Percentiles rank a stretch among this genome's conserved stretches.
Evolutionary conservation across 2,329 filamentous ascomycete genomes (phyloP).

Genomic region (Lecanicillium sp.): DNA sequence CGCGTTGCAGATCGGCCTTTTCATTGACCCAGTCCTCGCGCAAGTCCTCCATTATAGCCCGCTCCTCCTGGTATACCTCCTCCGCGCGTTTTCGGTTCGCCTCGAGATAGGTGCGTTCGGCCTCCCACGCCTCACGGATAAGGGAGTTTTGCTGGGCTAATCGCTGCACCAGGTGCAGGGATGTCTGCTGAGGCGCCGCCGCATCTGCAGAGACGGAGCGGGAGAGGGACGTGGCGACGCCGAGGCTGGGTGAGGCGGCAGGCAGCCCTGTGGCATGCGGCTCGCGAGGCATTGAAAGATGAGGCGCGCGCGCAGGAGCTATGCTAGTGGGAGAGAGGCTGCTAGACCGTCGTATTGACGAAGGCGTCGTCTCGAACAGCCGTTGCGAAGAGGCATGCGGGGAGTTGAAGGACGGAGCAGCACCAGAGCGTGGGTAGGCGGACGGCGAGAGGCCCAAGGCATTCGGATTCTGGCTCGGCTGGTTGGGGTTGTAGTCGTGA

Average conservation of each 20-base stretch:
- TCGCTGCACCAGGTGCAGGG: conserved; percentile 29
- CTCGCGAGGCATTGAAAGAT: conserved; percentile 4
- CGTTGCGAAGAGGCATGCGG: conserved; percentile 8
- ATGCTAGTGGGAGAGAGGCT: conserved; percentile 11
- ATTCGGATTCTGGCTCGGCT: conserved; percentile 8
- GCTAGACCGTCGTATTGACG: conserved; percentile 9
- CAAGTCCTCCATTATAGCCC: conserved; percentile 45
- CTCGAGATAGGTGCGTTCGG: conserved; percentile 45
- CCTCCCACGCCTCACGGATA: conserved; percentile 43
- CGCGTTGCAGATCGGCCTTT: conserved; percentile 30
- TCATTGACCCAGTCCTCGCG: conserved; percentile 38
- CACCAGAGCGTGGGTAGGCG: conserved; percentile 14
- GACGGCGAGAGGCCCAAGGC: conserved; percentile 9
- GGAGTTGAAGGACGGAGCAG: conserved; percentile 12
- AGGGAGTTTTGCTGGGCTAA: conserved; percentile 33
- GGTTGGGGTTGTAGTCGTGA: conserved; percentile 27
- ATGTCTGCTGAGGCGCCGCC: conserved; percentile 17
- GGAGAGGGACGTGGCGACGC: conserved; percentile 16
- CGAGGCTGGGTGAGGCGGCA: conserved; percentile 8
- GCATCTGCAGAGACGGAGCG: conserved; percentile 20
- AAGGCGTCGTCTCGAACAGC: conserved; percentile 16
- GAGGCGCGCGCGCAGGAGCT: conserved; percentile 5
- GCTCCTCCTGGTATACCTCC: conserved; percentile 48
- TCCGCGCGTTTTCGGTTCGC: conserved; percentile 45
- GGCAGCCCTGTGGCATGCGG: neutral